A percentile compares a stretch with the other conserved stretches of the same genome.
Evolutionary conservation across 2,329 filamentous ascomycete genomes (phyloP).

Genomic region (Penicillium sp.): DNA sequence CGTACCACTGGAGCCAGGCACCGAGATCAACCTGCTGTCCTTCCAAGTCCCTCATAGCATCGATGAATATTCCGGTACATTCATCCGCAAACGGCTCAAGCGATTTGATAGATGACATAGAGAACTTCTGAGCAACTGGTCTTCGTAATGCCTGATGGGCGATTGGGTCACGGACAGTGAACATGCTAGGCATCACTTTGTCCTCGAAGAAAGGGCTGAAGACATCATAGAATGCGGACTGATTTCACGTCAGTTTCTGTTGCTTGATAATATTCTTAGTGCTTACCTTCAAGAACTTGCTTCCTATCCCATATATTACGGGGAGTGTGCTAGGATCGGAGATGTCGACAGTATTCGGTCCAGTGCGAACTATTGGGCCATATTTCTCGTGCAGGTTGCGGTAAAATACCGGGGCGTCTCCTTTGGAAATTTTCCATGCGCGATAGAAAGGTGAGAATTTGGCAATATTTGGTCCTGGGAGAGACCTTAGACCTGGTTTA

Average conservation of each 20-base stretch:
- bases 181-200: conserved; percentile 23
- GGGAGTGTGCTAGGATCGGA: conserved; percentile 14
- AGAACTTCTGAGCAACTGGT: conserved; percentile 16
- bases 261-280: background rate
- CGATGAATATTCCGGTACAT: background rate
- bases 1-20: conserved; percentile 74
- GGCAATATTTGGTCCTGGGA: conserved; percentile 8
- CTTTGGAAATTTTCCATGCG: conserved; percentile 4
- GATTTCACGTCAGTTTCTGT: background rate
- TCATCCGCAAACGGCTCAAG: background rate
- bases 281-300: conserved; percentile 18
- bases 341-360: conserved; percentile 33
- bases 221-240: conserved; percentile 3
- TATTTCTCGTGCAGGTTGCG: conserved; percentile 30
- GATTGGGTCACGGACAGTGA: conserved; percentile 32
- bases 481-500: background rate
- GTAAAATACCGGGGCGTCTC: conserved; percentile 6
- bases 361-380: conserved; percentile 29
- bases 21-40: conserved; percentile 11
- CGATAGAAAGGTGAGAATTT: conserved; percentile 9
- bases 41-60: background rate
- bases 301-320: background rate
- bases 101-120: conserved; percentile 8
- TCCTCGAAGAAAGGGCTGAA: conserved; percentile 5
- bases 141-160: conserved; percentile 25